Base-by-base conservation (phyloP, 768 basidiomycete species). In the Mycena rebaudengoi region DNA sequence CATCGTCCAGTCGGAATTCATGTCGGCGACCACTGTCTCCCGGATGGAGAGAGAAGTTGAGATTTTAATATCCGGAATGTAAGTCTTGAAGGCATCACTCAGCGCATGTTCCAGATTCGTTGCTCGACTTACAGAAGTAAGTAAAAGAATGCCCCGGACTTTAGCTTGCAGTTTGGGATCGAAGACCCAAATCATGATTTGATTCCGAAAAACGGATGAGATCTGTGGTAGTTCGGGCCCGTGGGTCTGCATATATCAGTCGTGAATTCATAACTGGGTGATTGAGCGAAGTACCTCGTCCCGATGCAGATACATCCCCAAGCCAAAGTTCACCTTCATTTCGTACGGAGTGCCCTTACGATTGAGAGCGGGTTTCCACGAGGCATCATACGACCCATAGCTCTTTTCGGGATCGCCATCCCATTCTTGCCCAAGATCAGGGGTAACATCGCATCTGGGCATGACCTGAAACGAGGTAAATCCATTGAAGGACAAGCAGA, bases 301-400 rank as follows among this genome's bases (percentile, higher is more conserved):
- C 23, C 33, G 37, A 2, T 48, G 48, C 1, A 60, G 14, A 26
- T 50, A 18, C 44, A 60, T 32, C 8, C 58, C 58, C 20, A 60
- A 23, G 20, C 58, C 58, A 49, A 60, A 50, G 20, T 60, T 48
- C 12, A 60, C 48, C 0, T 18, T 20, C 58, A 50, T 50, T 21
- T 60, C 48, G 29, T 60, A 39, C 7, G 46, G 37, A 4, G 51
- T 26, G 4, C 51, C 41, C 8, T 60, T 40, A 20, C 29, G 58
- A 43, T 60, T 40, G 0, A 8, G 20, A 7, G 7, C 57, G 7
- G 57, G 57, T 20, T 21, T 18, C 57, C 57, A 59, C 11, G 57
- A 28, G 7, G 43, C 25, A 13, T 60, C 58, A 18, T 60, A 60
- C 5, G 58, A 60, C 16, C n/a, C 4, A 23, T 50, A 51, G n/a